Percentiles rank a stretch among this genome's conserved stretches.
These are phyloP conservation scores for Lecanosticta acicola DNA, from an alignment of 2,329 filamentous ascomycete genomes.

Conservation along the genomic window DNA sequence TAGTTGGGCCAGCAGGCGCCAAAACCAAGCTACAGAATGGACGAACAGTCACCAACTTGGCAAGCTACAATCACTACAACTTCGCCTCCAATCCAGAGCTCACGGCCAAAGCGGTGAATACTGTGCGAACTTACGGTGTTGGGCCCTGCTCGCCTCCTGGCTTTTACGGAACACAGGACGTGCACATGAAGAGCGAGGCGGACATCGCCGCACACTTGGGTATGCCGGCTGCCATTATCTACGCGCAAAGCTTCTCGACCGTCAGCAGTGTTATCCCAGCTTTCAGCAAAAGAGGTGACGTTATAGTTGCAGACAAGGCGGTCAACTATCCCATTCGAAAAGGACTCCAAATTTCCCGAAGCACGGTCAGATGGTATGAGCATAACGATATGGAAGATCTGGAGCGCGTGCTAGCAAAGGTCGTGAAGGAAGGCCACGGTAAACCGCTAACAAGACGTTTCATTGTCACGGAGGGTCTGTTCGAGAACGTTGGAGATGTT, in stretches of 20 bases:
- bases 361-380: slow-evolving; percentile 87
- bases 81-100: slow-evolving; percentile 87
- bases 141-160: slow-evolving; percentile 94
- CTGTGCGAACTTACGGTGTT: slow-evolving; percentile 89
- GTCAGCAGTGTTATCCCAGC: slow-evolving; percentile 95
- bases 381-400: slow-evolving; percentile 95
- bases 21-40: slow-evolving; percentile 73
- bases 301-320: slow-evolving; percentile 90
- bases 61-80: slow-evolving; percentile 96
- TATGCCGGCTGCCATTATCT: slow-evolving; percentile 84
- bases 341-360: slow-evolving; percentile 86
- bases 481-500: slow-evolving; percentile 83
- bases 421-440: slow-evolving; percentile 80
- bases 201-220: slow-evolving; percentile 89
- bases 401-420: slow-evolving; percentile 74
- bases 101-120: slow-evolving; percentile 91
- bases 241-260: slow-evolving; percentile 92
- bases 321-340: slow-evolving; percentile 93
- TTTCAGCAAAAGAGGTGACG: slow-evolving; percentile 94
- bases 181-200: slow-evolving; percentile 93
- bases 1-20: slow-evolving; percentile 84
- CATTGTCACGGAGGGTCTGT: slow-evolving; percentile 91
- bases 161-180: slow-evolving; percentile 97
- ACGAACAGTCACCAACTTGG: slow-evolving; percentile 86
- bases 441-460: slow-evolving; percentile 89